Percentiles rank a stretch among this genome's conserved stretches.
Evolutionary conservation across 2,329 filamentous ascomycete genomes (phyloP).

Genomic region (Fusarium napiforme): DNA sequence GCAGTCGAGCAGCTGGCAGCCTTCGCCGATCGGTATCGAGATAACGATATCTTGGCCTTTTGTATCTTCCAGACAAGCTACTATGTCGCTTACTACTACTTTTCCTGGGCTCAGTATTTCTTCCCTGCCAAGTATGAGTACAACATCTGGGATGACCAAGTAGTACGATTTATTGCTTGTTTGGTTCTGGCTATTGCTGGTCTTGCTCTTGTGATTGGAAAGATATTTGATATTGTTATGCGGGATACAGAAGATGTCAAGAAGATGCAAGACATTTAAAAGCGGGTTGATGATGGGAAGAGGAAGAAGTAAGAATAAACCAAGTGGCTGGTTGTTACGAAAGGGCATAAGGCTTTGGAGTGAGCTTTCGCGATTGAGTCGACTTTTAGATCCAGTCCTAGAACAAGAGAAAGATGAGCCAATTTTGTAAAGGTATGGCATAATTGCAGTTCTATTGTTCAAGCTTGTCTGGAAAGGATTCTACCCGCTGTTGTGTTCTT

Average conservation of each 20-base stretch:
- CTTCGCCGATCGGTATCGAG: background rate
- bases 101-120: background rate
- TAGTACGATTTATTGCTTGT: background rate
- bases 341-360: fast-evolving
- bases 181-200: background rate
- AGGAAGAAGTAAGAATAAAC: background rate
- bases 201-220: background rate
- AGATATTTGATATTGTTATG: background rate
- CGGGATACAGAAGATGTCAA: background rate
- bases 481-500: no score
- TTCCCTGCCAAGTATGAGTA: background rate
- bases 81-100: background rate
- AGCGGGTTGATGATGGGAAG: background rate
- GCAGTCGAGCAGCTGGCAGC: background rate
- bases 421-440: no score
- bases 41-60: background rate
- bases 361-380: no score
- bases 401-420: no score
- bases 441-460: no score
- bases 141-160: background rate
- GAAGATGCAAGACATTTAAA: background rate
- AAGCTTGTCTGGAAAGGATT: no score
- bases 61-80: background rate
- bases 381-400: no score
- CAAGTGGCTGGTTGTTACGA: background rate